Evolutionary conservation across 768 basidiomycete species (phyloP).

Genomic region (Hericium rajendrae): DNA sequence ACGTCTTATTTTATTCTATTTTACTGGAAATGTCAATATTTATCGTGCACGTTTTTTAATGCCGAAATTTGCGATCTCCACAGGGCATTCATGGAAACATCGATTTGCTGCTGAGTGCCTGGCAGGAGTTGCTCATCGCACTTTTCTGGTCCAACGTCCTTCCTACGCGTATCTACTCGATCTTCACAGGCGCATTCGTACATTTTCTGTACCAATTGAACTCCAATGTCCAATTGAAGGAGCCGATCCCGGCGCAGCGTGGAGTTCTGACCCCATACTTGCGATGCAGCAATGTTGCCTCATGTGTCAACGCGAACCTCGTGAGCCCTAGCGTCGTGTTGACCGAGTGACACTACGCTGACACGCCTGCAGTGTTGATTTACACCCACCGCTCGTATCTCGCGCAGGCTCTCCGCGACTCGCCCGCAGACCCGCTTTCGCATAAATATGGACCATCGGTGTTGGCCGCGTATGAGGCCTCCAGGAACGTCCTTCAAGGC

Average conservation of each 20-base stretch:
- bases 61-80: background rate
- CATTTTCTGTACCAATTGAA: constrained; percentile 36
- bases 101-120: constrained; percentile 37
- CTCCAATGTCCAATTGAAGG: constrained; percentile 29
- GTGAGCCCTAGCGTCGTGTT: constrained; percentile 22
- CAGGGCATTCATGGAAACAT: constrained; percentile 31
- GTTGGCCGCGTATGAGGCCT: constrained; percentile 33
- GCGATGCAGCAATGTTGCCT: constrained; percentile 40
- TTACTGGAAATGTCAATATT: background rate
- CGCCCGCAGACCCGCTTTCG: constrained; percentile 28
- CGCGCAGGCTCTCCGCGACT: constrained; percentile 33
- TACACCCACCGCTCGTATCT: constrained; percentile 39
- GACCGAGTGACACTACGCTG: too few species aligned
- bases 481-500: constrained; percentile 31
- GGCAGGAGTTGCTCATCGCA: constrained; percentile 32
- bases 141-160: constrained; percentile 29
- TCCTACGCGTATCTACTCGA: constrained; percentile 37
- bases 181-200: constrained; percentile 41
- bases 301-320: constrained; percentile 33
- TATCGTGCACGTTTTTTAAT: background rate
- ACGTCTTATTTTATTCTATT: constrained; percentile 13
- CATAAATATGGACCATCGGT: constrained; percentile 39
- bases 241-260: constrained; percentile 24
- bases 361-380: constrained; percentile 11
- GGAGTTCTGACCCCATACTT: constrained; percentile 28